These are phyloP conservation scores for Huntiella moniliformis DNA, from an alignment of 2,329 filamentous ascomycete genomes.

Conservation along the genomic window DNA sequence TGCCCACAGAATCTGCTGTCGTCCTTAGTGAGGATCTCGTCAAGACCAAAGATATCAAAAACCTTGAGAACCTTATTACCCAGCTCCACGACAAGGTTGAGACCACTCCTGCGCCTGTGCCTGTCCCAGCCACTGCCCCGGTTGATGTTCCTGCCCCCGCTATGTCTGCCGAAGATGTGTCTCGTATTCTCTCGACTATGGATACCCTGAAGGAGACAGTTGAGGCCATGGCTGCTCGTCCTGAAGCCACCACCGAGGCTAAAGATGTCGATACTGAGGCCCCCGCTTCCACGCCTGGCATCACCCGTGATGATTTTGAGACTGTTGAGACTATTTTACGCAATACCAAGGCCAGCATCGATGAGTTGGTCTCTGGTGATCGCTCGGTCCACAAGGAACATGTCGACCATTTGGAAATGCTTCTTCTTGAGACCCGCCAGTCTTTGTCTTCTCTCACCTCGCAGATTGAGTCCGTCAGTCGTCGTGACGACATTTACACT, in stretches of 20 bases:
- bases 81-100: conserved; percentile 76
- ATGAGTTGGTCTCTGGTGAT: conserved; percentile 58
- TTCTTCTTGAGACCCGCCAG: conserved; percentile 57
- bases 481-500: conserved; percentile 59
- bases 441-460: conserved; percentile 46
- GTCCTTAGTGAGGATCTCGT: conserved; percentile 28
- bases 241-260: conserved; percentile 13
- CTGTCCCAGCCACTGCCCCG: conserved; percentile 22
- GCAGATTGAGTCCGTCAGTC: conserved; percentile 50
- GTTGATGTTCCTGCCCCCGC: conserved; percentile 19
- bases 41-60: conserved; percentile 60
- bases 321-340: conserved; percentile 79
- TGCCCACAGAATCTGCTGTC: not conserved
- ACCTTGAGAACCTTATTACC: conserved; percentile 64
- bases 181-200: conserved; percentile 32
- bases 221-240: conserved; percentile 23
- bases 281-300: conserved; percentile 16
- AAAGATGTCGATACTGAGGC: conserved; percentile 17
- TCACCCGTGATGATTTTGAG: conserved; percentile 54
- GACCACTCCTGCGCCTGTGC: conserved; percentile 18
- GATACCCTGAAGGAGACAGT: conserved; percentile 29
- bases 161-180: conserved; percentile 15
- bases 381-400: conserved; percentile 49
- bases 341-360: conserved; percentile 74
- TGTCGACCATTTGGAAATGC: conserved; percentile 43